Evolutionary conservation across 148 eudicot species (phyloP).

Genomic region (Gaultheria prostrata): DNA sequence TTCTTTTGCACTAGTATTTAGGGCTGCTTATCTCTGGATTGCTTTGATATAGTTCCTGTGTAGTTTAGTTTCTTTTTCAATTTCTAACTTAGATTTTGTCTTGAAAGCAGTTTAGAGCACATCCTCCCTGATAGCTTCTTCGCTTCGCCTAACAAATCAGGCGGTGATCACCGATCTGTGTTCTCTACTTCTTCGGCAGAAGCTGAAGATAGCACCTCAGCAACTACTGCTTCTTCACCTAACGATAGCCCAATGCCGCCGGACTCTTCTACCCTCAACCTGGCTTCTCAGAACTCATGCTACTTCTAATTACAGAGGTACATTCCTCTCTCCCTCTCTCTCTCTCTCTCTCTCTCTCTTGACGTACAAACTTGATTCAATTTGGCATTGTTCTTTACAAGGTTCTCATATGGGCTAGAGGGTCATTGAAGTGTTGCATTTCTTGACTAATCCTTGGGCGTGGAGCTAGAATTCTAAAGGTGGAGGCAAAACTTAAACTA

Average conservation of each 20-base stretch:
- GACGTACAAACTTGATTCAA: background rate
- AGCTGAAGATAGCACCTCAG: slow-evolving; percentile 29
- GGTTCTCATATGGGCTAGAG: slow-evolving; percentile 58
- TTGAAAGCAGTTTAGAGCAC: slow-evolving; percentile 69
- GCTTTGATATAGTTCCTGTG: background rate
- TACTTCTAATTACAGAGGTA: slow-evolving; percentile 66
- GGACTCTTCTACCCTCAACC: slow-evolving; percentile 33
- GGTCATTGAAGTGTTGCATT: slow-evolving; percentile 41
- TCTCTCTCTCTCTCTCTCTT: background rate
- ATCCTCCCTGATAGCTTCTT: slow-evolving; percentile 79
- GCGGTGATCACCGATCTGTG: slow-evolving; percentile 33
- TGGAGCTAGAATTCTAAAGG: background rate
- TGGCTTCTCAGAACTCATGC: background rate
- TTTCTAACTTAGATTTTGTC: background rate
- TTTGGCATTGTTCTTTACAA: slow-evolving; percentile 17
- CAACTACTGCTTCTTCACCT: slow-evolving; percentile 28
- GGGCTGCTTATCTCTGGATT: background rate
- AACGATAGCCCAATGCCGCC: slow-evolving; percentile 34
- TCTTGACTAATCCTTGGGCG: background rate
- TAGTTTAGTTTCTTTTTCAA: slow-evolving; percentile 1
- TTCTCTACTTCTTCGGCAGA: slow-evolving; percentile 39
- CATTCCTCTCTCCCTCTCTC: background rate
- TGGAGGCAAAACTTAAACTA: background rate
- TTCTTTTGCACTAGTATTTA: background rate
- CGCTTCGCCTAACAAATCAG: slow-evolving; percentile 71